These are phyloP conservation scores for Chaetoscypha palmicola DNA, from an alignment of 2,329 filamentous ascomycete genomes.

Conservation along the genomic window DNA sequence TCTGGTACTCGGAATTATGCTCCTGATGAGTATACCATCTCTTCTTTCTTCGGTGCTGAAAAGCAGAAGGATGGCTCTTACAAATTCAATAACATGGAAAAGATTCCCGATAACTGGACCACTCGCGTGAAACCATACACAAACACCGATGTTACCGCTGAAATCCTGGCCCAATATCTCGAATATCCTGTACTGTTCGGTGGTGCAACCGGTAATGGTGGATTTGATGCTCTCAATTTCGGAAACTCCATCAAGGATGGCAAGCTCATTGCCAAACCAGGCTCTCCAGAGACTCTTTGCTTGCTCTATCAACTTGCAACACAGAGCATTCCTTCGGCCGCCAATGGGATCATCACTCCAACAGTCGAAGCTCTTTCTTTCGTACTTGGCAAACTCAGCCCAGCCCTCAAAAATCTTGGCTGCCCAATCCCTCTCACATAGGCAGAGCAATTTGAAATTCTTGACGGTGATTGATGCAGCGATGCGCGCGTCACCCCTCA, in stretches of 20 bases:
- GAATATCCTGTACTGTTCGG: slow-evolving; percentile 38
- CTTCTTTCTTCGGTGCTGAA: slow-evolving; percentile 35
- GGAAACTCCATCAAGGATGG: slow-evolving; percentile 34
- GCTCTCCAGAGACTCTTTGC: slow-evolving; percentile 30
- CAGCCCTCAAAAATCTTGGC: slow-evolving; percentile 1
- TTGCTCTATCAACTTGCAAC: slow-evolving; percentile 39
- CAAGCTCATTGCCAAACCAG: slow-evolving; percentile 26
- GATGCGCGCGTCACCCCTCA: not conserved
- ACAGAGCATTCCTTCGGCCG: slow-evolving; percentile 31
- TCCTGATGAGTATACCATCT: slow-evolving; percentile 19
- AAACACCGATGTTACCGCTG: slow-evolving; percentile 32
- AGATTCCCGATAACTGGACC: slow-evolving; percentile 22
- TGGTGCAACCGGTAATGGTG: slow-evolving; percentile 34
- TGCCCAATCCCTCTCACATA: slow-evolving; percentile 5
- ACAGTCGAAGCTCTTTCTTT: slow-evolving; percentile 30
- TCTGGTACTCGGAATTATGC: slow-evolving; percentile 23
- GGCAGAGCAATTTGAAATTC: not conserved
- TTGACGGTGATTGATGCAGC: not conserved
- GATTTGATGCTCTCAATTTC: slow-evolving; percentile 35
- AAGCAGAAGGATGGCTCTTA: slow-evolving; percentile 34
- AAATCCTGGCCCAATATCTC: slow-evolving; percentile 37
- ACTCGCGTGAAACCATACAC: slow-evolving; percentile 19
- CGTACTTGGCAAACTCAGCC: not conserved
- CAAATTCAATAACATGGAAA: slow-evolving; percentile 30
- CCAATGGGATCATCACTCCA: slow-evolving; percentile 33